Conservation (phyloP, 2,329 filamentous ascomycete genomes). For the Epichloe typhina region DNA sequence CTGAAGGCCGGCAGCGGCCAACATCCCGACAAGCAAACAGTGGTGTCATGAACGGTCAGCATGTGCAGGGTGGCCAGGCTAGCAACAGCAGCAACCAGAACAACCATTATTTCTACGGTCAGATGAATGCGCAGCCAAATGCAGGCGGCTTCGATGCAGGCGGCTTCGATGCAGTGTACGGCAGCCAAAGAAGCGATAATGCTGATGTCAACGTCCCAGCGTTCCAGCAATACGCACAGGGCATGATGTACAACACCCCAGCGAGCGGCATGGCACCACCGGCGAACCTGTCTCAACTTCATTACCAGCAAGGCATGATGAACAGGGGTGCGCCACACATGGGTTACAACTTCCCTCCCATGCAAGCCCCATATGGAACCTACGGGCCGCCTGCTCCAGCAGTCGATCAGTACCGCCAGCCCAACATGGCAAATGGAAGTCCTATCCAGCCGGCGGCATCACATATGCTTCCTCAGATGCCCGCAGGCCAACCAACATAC, state of each 20-base stretch:
- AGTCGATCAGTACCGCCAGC: constrained; percentile 43
- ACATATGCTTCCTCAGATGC: constrained; percentile 27
- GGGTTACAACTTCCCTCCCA: constrained; percentile 42
- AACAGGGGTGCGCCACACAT: constrained; percentile 38
- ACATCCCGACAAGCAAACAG: constrained; percentile 38
- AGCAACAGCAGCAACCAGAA: constrained; percentile 11
- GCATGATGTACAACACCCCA: constrained; percentile 36
- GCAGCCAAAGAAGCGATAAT: constrained; percentile 38
- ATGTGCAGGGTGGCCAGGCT: constrained; percentile 23
- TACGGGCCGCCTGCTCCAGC: constrained; percentile 35
- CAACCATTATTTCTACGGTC: constrained; percentile 40
- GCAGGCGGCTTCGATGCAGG: constrained; percentile 27
- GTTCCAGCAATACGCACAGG: constrained; percentile 38
- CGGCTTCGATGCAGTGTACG: constrained; percentile 39
- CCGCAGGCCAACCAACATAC: constrained; percentile 29
- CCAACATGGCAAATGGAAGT: constrained; percentile 36
- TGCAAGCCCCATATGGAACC: constrained; percentile 43
- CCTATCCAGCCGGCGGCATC: constrained; percentile 33
- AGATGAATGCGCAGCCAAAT: constrained; percentile 28
- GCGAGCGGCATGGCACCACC: constrained; percentile 32
- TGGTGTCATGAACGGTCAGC: constrained; percentile 24
- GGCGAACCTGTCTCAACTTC: constrained; percentile 40
- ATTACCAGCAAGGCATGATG: constrained; percentile 47
- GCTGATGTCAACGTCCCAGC: constrained; percentile 35
- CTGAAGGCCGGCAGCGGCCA: constrained; percentile 41